Conservation (phyloP, 768 basidiomycete species). For the Pluteus cervinus region DNA sequence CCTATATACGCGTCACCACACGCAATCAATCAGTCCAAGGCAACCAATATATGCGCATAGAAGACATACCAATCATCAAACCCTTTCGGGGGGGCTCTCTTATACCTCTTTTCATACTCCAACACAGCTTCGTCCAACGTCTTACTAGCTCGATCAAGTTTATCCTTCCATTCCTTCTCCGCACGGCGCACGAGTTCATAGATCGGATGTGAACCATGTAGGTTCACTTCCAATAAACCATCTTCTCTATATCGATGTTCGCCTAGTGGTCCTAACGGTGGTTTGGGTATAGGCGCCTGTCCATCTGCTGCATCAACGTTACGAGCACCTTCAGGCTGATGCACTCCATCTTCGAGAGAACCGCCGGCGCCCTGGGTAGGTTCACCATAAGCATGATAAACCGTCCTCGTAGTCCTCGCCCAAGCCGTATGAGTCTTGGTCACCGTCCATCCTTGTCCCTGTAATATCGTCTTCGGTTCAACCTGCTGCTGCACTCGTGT, state of each 20-base stretch:
- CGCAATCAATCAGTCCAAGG: neutral
- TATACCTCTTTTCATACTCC: slow-evolving; percentile 75
- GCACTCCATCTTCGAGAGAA: too few species aligned
- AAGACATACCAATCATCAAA: slow-evolving; percentile 80
- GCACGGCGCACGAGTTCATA: slow-evolving; percentile 68
- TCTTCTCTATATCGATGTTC: slow-evolving; percentile 29
- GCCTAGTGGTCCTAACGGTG: slow-evolving; percentile 10
- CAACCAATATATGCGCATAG: neutral
- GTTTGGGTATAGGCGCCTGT: slow-evolving; percentile 1
- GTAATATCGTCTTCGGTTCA: neutral
- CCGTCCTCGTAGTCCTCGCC: slow-evolving; percentile 7
- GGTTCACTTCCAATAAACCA: slow-evolving; percentile 36
- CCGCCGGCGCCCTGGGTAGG: too few species aligned
- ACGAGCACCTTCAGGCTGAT: too few species aligned
- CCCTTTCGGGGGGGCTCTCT: slow-evolving; percentile 70
- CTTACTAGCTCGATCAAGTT: slow-evolving; percentile 62
- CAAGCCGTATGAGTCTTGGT: slow-evolving; percentile 11
- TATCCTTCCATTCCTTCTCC: slow-evolving; percentile 54
- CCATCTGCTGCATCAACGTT: neutral
- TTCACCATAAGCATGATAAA: neutral
- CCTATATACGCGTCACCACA: slow-evolving; percentile 16
- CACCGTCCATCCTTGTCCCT: slow-evolving; percentile 4
- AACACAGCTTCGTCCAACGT: slow-evolving; percentile 69
- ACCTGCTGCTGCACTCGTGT: neutral
- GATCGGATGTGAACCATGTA: slow-evolving; percentile 62